A percentile compares a stretch with the other conserved stretches of the same genome.
Evolutionary conservation across 495 filamentous ascomycete genomes (phyloP).

Genomic region (Aspergillus olivimuriae): DNA sequence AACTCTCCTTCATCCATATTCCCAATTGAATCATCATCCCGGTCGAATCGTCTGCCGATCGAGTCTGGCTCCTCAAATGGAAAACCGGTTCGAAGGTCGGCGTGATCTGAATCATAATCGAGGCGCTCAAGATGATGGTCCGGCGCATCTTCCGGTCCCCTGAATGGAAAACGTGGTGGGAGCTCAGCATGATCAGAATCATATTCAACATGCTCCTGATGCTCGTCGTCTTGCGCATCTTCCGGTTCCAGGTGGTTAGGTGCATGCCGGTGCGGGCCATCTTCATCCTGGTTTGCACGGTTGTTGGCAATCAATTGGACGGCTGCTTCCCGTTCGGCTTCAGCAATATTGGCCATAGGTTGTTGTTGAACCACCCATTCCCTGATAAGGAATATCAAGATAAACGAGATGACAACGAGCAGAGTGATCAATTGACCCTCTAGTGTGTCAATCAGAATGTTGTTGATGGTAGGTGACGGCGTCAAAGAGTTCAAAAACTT

Average conservation of each 20-base stretch:
- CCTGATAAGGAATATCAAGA: constrained; percentile 88
- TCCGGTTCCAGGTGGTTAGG: too few species aligned
- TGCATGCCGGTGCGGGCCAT: constrained; percentile 4
- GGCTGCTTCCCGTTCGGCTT: constrained; percentile 45
- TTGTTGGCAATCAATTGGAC: constrained; percentile 36
- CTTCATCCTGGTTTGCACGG: constrained; percentile 19
- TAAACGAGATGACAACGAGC: constrained; percentile 83
- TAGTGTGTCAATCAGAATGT: constrained; percentile 70
- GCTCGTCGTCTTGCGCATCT: constrained; percentile 6
- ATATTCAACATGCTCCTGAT: constrained; percentile 9
- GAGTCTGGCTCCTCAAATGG: too few species aligned
- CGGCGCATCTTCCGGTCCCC: constrained; percentile 7
- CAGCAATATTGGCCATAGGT: constrained; percentile 57
- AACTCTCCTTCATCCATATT: background rate
- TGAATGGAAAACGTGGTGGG: background rate
- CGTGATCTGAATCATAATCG: background rate
- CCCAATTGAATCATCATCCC: too few species aligned
- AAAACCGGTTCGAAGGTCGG: background rate
- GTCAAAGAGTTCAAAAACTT: constrained; percentile 68
- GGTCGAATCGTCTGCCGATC: too few species aligned
- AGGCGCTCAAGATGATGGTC: constrained; percentile 9
- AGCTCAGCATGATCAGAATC: background rate
- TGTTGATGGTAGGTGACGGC: constrained; percentile 65
- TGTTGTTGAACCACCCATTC: constrained; percentile 99
- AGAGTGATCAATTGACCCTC: constrained; percentile 93